Percentiles rank a stretch among this genome's conserved stretches.
Evolutionary conservation across 2,329 filamentous ascomycete species (phyloP).

Genomic region (Aspergillus flavus): DNA sequence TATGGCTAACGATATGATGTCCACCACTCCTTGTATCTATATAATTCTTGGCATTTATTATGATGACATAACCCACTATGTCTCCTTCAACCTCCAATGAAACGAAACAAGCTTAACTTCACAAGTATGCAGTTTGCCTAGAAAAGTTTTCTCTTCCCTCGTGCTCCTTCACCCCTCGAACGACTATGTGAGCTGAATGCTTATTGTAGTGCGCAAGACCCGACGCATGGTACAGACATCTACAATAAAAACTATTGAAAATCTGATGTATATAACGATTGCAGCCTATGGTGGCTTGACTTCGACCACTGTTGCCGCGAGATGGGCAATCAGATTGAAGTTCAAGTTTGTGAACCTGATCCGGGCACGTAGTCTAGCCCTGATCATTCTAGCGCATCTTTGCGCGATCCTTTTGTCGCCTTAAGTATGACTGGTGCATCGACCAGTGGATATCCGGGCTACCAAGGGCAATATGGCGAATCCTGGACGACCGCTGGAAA

Average conservation of each 20-base stretch:
- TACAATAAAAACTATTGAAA: conserved; percentile 30
- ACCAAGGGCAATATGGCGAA: conserved; percentile 60
- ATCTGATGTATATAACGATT: conserved; percentile 30
- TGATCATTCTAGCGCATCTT: conserved; percentile 66
- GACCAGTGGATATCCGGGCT: conserved; percentile 67
- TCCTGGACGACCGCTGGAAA: conserved; percentile 35
- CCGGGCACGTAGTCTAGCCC: conserved; percentile 39
- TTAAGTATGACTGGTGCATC: conserved; percentile 67
- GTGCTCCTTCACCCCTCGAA: conserved; percentile 22
- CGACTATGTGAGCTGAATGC: conserved; percentile 32
- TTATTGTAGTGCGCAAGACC: conserved; percentile 21
- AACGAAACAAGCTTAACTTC: not conserved
- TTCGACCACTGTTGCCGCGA: conserved; percentile 49
- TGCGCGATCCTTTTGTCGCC: conserved; percentile 59
- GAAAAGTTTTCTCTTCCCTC: not conserved
- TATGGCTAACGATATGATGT: not conserved
- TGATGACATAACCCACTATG: conserved; percentile 10
- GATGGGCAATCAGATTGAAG: conserved; percentile 42
- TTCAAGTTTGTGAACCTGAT: conserved; percentile 40
- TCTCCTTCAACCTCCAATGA: not conserved
- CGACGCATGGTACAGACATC: conserved; percentile 26
- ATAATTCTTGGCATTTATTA: not conserved
- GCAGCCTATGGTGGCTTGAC: conserved; percentile 48
- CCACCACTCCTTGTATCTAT: no score
- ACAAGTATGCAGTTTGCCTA: not conserved